These are phyloP conservation scores for Myxozyma kluyveri DNA, from an alignment of 805 yeast species.

Conservation along the genomic window DNA sequence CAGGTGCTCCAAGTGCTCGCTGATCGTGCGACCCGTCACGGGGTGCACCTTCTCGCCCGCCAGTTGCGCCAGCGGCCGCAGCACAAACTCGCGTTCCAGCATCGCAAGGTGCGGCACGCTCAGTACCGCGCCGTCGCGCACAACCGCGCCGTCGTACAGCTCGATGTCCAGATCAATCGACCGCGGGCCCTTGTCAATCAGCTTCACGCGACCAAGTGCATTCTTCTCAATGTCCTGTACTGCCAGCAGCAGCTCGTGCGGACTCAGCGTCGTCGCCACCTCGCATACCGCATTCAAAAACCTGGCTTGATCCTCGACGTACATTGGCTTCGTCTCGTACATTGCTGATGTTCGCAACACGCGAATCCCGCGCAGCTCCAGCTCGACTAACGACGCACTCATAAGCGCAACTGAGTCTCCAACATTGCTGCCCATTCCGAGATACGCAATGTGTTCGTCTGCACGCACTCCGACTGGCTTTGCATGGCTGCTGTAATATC, in stretches of 20 bases:
- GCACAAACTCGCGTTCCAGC: constrained; percentile 86
- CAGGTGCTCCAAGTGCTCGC: constrained; percentile 60
- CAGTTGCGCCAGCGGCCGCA: constrained; percentile 83
- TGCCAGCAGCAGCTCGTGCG: constrained; percentile 58
- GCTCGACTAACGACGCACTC: constrained; percentile 49
- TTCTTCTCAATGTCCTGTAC: constrained; percentile 78
- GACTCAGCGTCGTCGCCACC: constrained; percentile 58
- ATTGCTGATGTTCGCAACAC: constrained; percentile 69
- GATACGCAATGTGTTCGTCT: constrained; percentile 45
- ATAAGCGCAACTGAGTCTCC: constrained; percentile 72
- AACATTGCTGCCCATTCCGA: constrained; percentile 87
- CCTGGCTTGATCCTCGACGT: constrained; percentile 70
- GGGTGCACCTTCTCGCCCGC: constrained; percentile 74
- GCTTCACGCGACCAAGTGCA: constrained; percentile 65
- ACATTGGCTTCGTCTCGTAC: constrained; percentile 92
- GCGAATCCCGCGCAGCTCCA: constrained; percentile 45
- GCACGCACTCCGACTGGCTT: neutral
- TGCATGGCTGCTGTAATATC: constrained; percentile 20
- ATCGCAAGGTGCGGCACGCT: constrained; percentile 82
- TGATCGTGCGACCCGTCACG: constrained; percentile 77
- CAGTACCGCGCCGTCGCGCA: constrained; percentile 43
- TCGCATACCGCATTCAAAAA: constrained; percentile 82
- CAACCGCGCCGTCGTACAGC: constrained; percentile 51
- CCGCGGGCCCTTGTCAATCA: constrained; percentile 88
- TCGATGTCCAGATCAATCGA: constrained; percentile 85